These are phyloP conservation scores for Aspergillus sp. DNA, from an alignment of 2,329 filamentous ascomycete species.

Conservation along the genomic window DNA sequence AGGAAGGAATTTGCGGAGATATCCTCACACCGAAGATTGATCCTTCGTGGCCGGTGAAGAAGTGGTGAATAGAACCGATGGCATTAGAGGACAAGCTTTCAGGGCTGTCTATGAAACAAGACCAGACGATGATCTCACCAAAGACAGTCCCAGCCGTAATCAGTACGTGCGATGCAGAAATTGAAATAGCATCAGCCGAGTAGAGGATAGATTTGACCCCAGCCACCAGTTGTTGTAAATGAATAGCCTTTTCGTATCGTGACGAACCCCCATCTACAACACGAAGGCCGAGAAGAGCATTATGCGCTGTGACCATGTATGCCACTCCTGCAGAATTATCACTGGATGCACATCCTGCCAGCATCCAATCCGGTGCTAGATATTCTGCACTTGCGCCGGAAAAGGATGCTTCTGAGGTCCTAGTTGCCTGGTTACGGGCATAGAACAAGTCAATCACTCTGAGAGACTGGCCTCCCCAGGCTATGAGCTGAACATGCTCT, in stretches of 20 bases:
- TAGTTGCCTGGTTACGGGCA: constrained; percentile 15
- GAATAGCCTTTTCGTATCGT: constrained; percentile 19
- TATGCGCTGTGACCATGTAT: constrained; percentile 78
- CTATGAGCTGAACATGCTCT: constrained; percentile 36
- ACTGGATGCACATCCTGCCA: constrained; percentile 53
- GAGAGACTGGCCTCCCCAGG: constrained; percentile 67
- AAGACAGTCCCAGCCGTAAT: constrained; percentile 90
- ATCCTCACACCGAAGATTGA: constrained; percentile 89
- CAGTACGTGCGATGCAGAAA: constrained; percentile 56
- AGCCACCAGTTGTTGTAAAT: constrained; percentile 40
- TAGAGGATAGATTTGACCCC: constrained; percentile 77
- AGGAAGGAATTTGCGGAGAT: constrained; percentile 50
- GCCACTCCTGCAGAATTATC: constrained; percentile 33
- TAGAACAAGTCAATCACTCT: constrained; percentile 31
- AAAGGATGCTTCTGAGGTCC: constrained; percentile 12
- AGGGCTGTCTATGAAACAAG: constrained; percentile 45
- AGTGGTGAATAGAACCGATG: constrained; percentile 45
- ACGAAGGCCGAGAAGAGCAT: constrained; percentile 62
- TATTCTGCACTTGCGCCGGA: constrained; percentile 37
- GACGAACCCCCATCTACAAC: constrained; percentile 10
- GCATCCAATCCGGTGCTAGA: constrained; percentile 68
- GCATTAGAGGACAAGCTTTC: constrained; percentile 12
- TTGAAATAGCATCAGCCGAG: constrained; percentile 69
- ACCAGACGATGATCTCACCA: constrained; percentile 90
- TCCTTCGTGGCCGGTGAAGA: constrained; percentile 72